These are phyloP conservation scores for Mytilinidion resinicola DNA, from an alignment of 495 filamentous ascomycete species.

Conservation along the genomic window DNA sequence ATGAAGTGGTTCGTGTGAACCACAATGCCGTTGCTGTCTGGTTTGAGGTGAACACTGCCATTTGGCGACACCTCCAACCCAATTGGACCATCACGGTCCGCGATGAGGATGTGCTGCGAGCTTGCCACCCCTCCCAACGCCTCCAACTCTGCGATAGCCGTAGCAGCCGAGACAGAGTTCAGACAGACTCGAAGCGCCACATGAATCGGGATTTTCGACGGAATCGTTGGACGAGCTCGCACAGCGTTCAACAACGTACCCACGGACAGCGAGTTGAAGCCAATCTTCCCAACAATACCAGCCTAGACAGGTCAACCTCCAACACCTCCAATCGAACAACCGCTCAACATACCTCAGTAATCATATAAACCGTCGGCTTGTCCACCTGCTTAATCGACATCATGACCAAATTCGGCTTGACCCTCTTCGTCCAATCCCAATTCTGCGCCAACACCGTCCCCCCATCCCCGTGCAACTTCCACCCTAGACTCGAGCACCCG, in stretches of 20 bases:
- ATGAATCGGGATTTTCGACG: constrained; percentile 53
- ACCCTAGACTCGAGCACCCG: constrained; percentile 57
- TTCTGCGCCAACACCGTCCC: constrained; percentile 54
- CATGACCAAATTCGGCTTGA: constrained; percentile 48
- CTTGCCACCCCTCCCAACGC: constrained; percentile 49
- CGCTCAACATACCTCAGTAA: constrained; percentile 34
- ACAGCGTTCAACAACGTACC: constrained; percentile 66
- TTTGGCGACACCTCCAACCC: constrained; percentile 48
- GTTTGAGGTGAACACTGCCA: neutral
- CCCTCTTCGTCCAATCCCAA: constrained; percentile 47
- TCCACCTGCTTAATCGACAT: constrained; percentile 46
- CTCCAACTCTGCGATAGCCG: constrained; percentile 47
- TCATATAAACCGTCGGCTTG: constrained; percentile 43
- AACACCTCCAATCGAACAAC: neutral
- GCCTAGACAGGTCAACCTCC: constrained; percentile 45
- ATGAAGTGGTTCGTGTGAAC: neutral
- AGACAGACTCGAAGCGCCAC: constrained; percentile 55
- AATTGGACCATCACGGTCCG: constrained; percentile 46
- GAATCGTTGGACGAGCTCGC: constrained; percentile 51
- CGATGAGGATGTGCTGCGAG: constrained; percentile 56
- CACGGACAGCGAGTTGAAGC: constrained; percentile 56
- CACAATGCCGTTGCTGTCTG: neutral
- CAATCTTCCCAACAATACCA: constrained; percentile 69
- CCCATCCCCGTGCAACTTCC: constrained; percentile 37
- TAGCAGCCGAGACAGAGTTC: constrained; percentile 44